Evolutionary conservation across 2,329 filamentous ascomycete species (phyloP).

Genomic region (Trichoderma gracile): DNA sequence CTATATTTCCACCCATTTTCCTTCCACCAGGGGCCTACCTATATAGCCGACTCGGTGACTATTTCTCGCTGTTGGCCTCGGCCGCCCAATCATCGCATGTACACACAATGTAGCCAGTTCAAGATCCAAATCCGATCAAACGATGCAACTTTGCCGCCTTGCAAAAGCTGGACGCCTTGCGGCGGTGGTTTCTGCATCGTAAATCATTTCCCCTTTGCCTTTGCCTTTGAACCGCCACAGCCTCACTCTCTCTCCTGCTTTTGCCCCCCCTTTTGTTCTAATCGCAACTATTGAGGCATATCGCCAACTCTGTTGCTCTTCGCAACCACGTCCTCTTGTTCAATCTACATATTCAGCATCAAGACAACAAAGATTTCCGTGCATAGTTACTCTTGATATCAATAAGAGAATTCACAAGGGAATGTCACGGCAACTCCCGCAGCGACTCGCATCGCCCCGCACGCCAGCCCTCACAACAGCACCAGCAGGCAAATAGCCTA

Average conservation of each 20-base stretch:
- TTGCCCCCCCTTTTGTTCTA: neutral
- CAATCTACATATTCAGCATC: neutral
- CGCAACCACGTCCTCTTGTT: neutral
- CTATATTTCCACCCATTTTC: neutral
- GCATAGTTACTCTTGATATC: too few relatives aligned
- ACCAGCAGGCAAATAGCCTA: constrained; percentile 9
- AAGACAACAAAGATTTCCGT: too few relatives aligned
- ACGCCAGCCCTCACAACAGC: constrained; percentile 1
- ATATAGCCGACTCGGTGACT: neutral
- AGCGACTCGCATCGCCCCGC: constrained; percentile 17
- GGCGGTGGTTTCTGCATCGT: neutral
- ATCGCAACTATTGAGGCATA: too few relatives aligned
- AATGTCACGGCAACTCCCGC: constrained; percentile 12
- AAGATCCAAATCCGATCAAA: neutral
- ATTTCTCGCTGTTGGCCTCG: neutral
- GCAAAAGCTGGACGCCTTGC: neutral
- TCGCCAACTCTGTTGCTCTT: neutral
- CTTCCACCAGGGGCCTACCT: neutral
- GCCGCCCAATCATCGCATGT: too few relatives aligned
- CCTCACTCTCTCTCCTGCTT: neutral
- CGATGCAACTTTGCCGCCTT: neutral
- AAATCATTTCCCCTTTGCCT: constrained; percentile 14
- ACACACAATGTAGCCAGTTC: neutral
- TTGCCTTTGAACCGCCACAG: neutral
- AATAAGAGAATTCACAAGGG: neutral